Percentiles rank a stretch among this genome's conserved stretches.
These are phyloP conservation scores for Crotalaria pallida DNA, from an alignment of 306 rosid genomes.

Conservation along the genomic window DNA sequence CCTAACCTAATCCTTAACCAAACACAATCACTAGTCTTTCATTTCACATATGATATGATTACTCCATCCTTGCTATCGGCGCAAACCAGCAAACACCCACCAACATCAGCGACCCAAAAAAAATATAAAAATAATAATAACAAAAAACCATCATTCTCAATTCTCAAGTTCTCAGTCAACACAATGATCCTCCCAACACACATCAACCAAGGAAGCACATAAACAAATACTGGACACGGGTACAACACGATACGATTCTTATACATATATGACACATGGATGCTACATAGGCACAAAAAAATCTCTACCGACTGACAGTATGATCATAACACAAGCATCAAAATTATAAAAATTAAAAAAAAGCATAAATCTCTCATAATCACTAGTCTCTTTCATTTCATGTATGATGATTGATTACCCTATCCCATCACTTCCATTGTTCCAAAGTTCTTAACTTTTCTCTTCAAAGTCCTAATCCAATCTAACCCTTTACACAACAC, in stretches of 20 bases:
- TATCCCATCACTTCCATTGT: background rate
- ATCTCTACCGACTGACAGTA: background rate
- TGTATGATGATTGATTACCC: background rate
- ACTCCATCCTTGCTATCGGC: background rate
- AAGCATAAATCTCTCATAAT: background rate
- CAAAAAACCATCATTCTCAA: no score
- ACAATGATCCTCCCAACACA: background rate
- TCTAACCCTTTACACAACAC: background rate
- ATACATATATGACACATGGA: no score
- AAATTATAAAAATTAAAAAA: background rate
- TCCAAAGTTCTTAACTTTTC: background rate
- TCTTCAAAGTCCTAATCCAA: background rate
- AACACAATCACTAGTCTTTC: no score
- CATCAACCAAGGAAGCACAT: no score
- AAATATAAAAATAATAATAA: no score
- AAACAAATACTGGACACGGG: no score
- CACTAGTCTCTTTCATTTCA: background rate
- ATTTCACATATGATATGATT: no score
- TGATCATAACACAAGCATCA: background rate
- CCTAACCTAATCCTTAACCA: no score
- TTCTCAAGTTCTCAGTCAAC: no score
- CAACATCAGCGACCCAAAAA: no score
- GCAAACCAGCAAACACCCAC: no score
- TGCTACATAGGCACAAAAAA: background rate
- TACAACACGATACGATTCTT: no score